These are phyloP conservation scores for Talaromyces sp. DNA, from an alignment of 2,329 filamentous ascomycete genomes.

Conservation along the genomic window DNA sequence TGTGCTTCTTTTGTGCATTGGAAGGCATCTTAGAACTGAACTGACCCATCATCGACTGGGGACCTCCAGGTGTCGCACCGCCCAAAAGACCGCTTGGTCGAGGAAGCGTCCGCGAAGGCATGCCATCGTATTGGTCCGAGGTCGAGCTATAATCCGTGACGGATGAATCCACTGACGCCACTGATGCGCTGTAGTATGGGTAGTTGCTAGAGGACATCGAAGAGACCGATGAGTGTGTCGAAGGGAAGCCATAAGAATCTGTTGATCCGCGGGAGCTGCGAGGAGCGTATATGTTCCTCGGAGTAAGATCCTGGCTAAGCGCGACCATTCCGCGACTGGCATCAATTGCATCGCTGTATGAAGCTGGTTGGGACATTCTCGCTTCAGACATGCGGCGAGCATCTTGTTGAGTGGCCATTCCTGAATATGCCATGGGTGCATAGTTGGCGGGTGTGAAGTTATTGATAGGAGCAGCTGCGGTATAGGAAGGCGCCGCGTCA, in stretches of 20 bases:
- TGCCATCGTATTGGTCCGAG: slow-evolving; percentile 76
- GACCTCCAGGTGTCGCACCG: slow-evolving; percentile 69
- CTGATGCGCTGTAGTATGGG: slow-evolving; percentile 81
- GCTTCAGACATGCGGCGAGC: slow-evolving; percentile 65
- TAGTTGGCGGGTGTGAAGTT: slow-evolving; percentile 68
- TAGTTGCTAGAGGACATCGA: slow-evolving; percentile 86
- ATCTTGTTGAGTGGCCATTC: slow-evolving; percentile 48
- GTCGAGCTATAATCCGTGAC: slow-evolving; percentile 91
- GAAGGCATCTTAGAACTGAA: slow-evolving; percentile 96
- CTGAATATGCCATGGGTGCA: slow-evolving; percentile 70
- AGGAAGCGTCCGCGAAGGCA: slow-evolving; percentile 77
- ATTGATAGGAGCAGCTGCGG: slow-evolving; percentile 67
- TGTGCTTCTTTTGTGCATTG: slow-evolving; percentile 98
- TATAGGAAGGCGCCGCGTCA: slow-evolving; percentile 59
- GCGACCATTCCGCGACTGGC: slow-evolving; percentile 92
- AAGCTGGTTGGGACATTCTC: slow-evolving; percentile 48
- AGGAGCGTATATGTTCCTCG: slow-evolving; percentile 80
- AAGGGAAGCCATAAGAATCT: slow-evolving; percentile 89
- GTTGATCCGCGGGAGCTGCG: slow-evolving; percentile 65
- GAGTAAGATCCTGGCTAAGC: slow-evolving; percentile 88
- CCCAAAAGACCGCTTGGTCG: slow-evolving; percentile 66
- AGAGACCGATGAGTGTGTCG: slow-evolving; percentile 85
- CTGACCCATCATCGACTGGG: slow-evolving; percentile 97
- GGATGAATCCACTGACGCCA: slow-evolving; percentile 64
- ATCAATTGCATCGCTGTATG: slow-evolving; percentile 85